Conservation (phyloP, 768 basidiomycete species). For the Mrakia hoshinonis region DNA sequence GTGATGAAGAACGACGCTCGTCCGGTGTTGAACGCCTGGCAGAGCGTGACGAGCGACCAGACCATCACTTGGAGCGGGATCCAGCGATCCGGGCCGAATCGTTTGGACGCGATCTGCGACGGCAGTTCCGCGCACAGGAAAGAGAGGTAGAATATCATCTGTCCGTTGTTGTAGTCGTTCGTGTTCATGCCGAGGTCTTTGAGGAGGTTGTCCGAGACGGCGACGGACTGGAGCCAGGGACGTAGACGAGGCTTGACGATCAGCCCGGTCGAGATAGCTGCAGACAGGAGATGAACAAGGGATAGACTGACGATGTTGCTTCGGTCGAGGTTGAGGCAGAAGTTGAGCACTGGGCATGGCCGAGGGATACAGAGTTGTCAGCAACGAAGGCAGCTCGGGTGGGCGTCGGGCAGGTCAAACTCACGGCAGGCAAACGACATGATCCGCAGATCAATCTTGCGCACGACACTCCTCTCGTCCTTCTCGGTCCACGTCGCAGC, state of each 20-base stretch:
- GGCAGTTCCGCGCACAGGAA: conserved; percentile 34
- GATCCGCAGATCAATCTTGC: background rate
- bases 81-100: conserved; percentile 45
- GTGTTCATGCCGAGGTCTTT: conserved; percentile 33
- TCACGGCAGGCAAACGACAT: background rate
- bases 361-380: too few relatives aligned
- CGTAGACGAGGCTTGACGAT: too few relatives aligned
- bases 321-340: background rate
- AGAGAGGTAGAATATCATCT: conserved; percentile 30
- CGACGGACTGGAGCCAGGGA: too few relatives aligned
- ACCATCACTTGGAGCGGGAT: conserved; percentile 34
- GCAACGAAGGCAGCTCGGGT: background rate
- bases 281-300: too few relatives aligned
- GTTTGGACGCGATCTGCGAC: conserved; percentile 23
- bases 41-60: conserved; percentile 37
- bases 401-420: too few relatives aligned
- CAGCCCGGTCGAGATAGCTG: too few relatives aligned
- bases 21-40: background rate
- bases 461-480: background rate
- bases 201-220: conserved; percentile 34
- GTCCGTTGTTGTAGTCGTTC: conserved; percentile 30
- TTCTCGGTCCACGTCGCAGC: conserved; percentile 14
- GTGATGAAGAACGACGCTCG: conserved; percentile 26
- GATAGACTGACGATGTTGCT: conserved; percentile 30
- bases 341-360: background rate